Evolutionary conservation across 2,329 filamentous ascomycete genomes (phyloP), one percentile per base, ranked within the genome.

Genomic region (Ceratocystis ficicola): DNA sequence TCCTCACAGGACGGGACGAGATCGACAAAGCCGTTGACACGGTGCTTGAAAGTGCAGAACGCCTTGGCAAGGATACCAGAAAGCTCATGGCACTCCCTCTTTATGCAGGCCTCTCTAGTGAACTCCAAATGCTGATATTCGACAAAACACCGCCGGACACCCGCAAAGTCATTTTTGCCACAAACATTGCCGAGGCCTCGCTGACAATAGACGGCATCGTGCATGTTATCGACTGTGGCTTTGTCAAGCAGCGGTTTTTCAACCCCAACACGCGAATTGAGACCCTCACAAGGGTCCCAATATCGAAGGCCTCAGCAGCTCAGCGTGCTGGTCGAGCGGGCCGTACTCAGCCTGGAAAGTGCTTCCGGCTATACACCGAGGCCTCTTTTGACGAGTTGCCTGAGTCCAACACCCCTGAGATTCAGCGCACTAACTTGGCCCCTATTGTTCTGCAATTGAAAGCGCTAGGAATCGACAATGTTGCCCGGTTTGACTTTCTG

Each of bases 171-270:
- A 89, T 99, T 44, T 86, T 96, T 70, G 88, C 90, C 3, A 97
- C 94, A 67, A 97, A 97, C 73, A 96, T 97, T 69, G 91, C 94
- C 12, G 94, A 99, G 77, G 93, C 94, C 3, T 96, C 90, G 1
- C 88, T 99, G 55, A 97, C 94, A 17, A 95, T 97, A 66, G 87
- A 94, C 64, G 91, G 90, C 2, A 92, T 97, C 68, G 86, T 91
- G 65, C 95, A 90, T 72, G 93, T 99, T 5, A 78, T 97, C 62
- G 94, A 99, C 74, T 86, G 84, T 64, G 94, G 94, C 1, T 96
- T 90, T 72, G 91, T 95, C 70, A 97, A 97, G 74, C 79, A 96
- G 22, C 85, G 91, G 48, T 87, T 89, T 5, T 97, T 90, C 76
- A 88, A 95, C 70, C 90, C 93, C 0, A 80, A 74, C 17, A 93